Conservation (phyloP, 192 early-diverging fungal genomes). For the Podila verticillata region DNA sequence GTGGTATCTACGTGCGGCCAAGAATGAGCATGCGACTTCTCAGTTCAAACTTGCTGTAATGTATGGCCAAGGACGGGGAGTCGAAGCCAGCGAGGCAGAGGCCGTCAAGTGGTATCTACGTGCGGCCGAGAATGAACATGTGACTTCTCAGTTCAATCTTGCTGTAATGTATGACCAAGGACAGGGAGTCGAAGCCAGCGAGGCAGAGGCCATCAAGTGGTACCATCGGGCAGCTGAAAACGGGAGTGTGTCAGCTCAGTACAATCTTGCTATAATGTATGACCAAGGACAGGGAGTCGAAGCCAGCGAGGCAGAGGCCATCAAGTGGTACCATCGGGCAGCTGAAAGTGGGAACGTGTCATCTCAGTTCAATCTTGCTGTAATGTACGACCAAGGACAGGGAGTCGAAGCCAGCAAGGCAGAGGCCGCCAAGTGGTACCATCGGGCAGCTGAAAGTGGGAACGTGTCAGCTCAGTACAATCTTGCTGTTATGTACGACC, state of each 20-base stretch:
- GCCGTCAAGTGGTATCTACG: background rate
- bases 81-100: background rate
- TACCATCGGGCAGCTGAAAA: background rate
- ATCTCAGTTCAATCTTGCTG: too few species aligned
- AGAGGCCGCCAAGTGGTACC: conserved; percentile 6
- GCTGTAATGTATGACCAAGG: background rate
- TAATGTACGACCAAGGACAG: too few species aligned
- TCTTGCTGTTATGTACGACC: background rate
- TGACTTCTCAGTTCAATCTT: background rate
- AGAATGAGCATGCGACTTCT: background rate
- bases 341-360: too few species aligned
- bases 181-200: background rate
- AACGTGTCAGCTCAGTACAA: background rate
- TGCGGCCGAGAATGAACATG: background rate
- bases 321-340: too few species aligned
- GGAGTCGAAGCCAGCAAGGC: too few species aligned
- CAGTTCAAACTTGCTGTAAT: background rate
- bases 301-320: too few species aligned
- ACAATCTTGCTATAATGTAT: background rate
- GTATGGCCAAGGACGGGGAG: background rate
- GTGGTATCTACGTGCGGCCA: conserved; percentile 9
- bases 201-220: background rate
- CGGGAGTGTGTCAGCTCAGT: background rate
- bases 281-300: background rate
- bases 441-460: background rate